Evolutionary conservation across 2,329 filamentous ascomycete species (phyloP).

Genomic region (Didymella lethalis): DNA sequence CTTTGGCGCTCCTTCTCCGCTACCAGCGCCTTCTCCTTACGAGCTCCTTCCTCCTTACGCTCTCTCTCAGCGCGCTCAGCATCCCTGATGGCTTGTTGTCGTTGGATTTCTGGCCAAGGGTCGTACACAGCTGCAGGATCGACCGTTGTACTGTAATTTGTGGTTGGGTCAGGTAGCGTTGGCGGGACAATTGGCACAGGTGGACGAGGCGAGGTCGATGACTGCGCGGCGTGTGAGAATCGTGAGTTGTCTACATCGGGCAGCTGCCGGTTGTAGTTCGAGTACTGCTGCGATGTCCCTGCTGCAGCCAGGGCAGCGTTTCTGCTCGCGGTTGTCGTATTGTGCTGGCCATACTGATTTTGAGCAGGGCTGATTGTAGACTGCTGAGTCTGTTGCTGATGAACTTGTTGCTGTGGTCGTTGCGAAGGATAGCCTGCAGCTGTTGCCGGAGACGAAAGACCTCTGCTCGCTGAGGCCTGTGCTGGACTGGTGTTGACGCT

Average conservation of each 20-base stretch:
- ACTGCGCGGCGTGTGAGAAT: slow-evolving; percentile 21
- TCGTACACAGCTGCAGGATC: slow-evolving; percentile 64
- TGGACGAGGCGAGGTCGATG: slow-evolving; percentile 27
- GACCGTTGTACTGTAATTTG: slow-evolving; percentile 53
- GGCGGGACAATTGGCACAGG: slow-evolving; percentile 28
- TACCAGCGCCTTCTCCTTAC: slow-evolving; percentile 41
- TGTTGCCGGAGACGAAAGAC: slow-evolving; percentile 35
- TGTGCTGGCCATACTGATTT: slow-evolving; percentile 31
- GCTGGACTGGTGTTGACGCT: slow-evolving; percentile 39
- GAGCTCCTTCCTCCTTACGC: slow-evolving; percentile 34
- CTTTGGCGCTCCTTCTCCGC: slow-evolving; percentile 34
- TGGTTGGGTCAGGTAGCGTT: slow-evolving; percentile 29
- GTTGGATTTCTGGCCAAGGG: slow-evolving; percentile 59
- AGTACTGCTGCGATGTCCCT: slow-evolving; percentile 29
- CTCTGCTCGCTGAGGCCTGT: slow-evolving; percentile 28
- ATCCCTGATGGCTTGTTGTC: slow-evolving; percentile 51
- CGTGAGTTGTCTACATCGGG: slow-evolving; percentile 33
- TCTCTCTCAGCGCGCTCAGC: slow-evolving; percentile 48
- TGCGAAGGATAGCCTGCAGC: slow-evolving; percentile 39
- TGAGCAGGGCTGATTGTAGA: slow-evolving; percentile 42
- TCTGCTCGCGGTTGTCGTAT: slow-evolving; percentile 21
- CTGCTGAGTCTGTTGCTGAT: slow-evolving; percentile 35
- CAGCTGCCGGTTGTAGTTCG: slow-evolving; percentile 35
- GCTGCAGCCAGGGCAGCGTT: slow-evolving; percentile 23
- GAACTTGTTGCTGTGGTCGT: slow-evolving; percentile 31